Percentiles rank a stretch among this genome's conserved stretches.
These are phyloP conservation scores for Pleurotus djamor DNA, from an alignment of 768 basidiomycete genomes.

Conservation along the genomic window DNA sequence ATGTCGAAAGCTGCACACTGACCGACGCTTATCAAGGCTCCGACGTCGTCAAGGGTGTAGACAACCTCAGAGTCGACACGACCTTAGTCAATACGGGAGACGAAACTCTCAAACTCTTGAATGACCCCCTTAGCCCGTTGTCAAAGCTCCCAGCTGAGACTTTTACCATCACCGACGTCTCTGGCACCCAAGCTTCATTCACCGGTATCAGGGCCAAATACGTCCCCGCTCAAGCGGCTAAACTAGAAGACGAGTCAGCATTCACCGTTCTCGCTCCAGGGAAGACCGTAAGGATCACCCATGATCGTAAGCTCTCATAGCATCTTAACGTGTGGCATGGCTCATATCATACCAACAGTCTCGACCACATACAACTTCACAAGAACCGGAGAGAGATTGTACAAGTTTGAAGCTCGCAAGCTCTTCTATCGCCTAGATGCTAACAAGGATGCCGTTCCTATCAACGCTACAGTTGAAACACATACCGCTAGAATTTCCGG, in stretches of 20 bases:
- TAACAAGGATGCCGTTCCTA: slow-evolving; percentile 22
- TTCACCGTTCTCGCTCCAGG: slow-evolving; percentile 42
- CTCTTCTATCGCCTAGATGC: slow-evolving; percentile 39
- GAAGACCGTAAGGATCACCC: slow-evolving; percentile 27
- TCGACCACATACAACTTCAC: slow-evolving; percentile 48
- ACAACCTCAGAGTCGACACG: slow-evolving; percentile 35
- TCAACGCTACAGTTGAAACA: slow-evolving; percentile 27
- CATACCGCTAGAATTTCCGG: slow-evolving; percentile 28
- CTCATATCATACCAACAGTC: slow-evolving; percentile 23
- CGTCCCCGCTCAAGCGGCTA: slow-evolving; percentile 25
- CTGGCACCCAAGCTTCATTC: slow-evolving; percentile 35
- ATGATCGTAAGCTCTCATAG: slow-evolving; percentile 32
- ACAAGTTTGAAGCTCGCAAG: slow-evolving; percentile 37
- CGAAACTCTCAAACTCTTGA: slow-evolving; percentile 42
- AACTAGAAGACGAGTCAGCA: slow-evolving; percentile 20
- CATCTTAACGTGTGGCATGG: too few relatives aligned
- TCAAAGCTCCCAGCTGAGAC: slow-evolving; percentile 38
- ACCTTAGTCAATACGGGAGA: slow-evolving; percentile 45
- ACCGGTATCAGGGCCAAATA: slow-evolving; percentile 44
- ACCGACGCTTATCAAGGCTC: slow-evolving; percentile 22
- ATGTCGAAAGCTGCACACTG: too few relatives aligned
- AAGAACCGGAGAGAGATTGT: slow-evolving; percentile 32
- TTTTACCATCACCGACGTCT: slow-evolving; percentile 32
- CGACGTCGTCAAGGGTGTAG: slow-evolving; percentile 27
- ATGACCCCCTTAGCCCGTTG: slow-evolving; percentile 39